Evolutionary conservation across 495 filamentous ascomycete genomes (phyloP).

Genomic region (Melanomma pulvis-pyrius): DNA sequence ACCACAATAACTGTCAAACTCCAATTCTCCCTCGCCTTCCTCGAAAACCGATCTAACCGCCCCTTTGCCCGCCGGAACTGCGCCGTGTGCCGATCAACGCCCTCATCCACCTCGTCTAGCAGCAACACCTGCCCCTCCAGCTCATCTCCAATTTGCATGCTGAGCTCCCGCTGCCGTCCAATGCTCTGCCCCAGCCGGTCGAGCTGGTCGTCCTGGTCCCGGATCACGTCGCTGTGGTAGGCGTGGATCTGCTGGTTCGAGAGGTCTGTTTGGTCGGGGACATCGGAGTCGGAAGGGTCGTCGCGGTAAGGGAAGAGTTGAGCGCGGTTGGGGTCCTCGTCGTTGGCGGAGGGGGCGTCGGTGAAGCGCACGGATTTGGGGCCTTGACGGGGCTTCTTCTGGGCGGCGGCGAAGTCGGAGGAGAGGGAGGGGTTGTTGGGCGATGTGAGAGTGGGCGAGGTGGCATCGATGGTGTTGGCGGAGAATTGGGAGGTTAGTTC

Average conservation of each 20-base stretch:
- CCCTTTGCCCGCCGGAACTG: constrained; percentile 73
- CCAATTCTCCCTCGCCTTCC: constrained; percentile 48
- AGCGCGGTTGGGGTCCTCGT: constrained; percentile 57
- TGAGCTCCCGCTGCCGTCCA: constrained; percentile 87
- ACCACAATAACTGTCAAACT: constrained; percentile 47
- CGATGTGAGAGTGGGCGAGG: constrained; percentile 56
- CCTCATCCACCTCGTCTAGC: constrained; percentile 83
- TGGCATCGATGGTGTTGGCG: constrained; percentile 41
- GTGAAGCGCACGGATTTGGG: constrained; percentile 91
- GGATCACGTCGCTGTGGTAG: constrained; percentile 77
- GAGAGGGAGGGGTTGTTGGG: constrained; percentile 70
- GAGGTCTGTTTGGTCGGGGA: constrained; percentile 64
- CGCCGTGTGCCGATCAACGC: constrained; percentile 77
- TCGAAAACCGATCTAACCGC: constrained; percentile 50
- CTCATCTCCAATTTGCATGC: constrained; percentile 95
- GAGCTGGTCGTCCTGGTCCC: constrained; percentile 90
- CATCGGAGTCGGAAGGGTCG: constrained; percentile 49
- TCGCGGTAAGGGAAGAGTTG: constrained; percentile 72
- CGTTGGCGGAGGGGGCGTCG: constrained; percentile 58
- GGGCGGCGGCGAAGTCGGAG: constrained; percentile 64
- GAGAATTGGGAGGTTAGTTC: constrained; percentile 62
- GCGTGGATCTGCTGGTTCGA: constrained; percentile 85
- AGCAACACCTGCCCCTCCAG: constrained; percentile 85
- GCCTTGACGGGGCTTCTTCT: constrained; percentile 39
- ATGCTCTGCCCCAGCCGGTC: constrained; percentile 84